phyloP scores from a whole-genome alignment of 2,329 filamentous ascomycete genomes.

The Penicillium expansum region DNA sequence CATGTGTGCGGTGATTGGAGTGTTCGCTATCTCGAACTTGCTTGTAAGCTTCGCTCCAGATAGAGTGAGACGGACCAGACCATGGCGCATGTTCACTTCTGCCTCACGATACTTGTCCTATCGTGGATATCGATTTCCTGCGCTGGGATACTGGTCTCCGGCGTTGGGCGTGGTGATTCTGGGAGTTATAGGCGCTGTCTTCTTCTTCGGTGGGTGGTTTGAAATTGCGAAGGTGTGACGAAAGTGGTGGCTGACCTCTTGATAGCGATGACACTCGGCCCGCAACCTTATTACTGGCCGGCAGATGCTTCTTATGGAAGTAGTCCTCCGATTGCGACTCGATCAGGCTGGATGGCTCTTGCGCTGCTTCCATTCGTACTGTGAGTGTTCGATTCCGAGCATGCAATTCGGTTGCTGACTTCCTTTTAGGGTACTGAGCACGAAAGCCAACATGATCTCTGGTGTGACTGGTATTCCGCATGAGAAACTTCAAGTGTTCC shows the following conservation, averaged over 20 bases:
- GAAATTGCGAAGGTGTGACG: background rate
- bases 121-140: conserved; percentile 35
- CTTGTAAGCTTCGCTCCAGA: conserved; percentile 32
- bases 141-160: conserved; percentile 44
- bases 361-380: conserved; percentile 54
- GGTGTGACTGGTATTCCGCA: conserved; percentile 55
- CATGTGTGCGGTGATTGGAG: conserved; percentile 49
- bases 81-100: conserved; percentile 38
- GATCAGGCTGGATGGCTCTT: conserved; percentile 54
- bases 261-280: conserved; percentile 49
- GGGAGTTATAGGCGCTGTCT: conserved; percentile 42
- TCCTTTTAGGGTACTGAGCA: conserved; percentile 42
- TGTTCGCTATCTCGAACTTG: conserved; percentile 48
- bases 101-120: conserved; percentile 45
- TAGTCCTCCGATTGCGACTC: conserved; percentile 54
- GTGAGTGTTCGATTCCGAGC: conserved; percentile 19
- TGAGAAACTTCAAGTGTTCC: conserved; percentile 56
- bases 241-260: background rate
- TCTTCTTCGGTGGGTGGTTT: conserved; percentile 44
- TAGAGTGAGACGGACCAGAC: conserved; percentile 20
- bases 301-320: conserved; percentile 47
- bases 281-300: conserved; percentile 58
- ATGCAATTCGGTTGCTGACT: conserved; percentile 3
- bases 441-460: conserved; percentile 58
- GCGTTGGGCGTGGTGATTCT: conserved; percentile 47